Base-by-base conservation (phyloP, 176 grass and related monocot species). In the Saccharum officinarum region DNA sequence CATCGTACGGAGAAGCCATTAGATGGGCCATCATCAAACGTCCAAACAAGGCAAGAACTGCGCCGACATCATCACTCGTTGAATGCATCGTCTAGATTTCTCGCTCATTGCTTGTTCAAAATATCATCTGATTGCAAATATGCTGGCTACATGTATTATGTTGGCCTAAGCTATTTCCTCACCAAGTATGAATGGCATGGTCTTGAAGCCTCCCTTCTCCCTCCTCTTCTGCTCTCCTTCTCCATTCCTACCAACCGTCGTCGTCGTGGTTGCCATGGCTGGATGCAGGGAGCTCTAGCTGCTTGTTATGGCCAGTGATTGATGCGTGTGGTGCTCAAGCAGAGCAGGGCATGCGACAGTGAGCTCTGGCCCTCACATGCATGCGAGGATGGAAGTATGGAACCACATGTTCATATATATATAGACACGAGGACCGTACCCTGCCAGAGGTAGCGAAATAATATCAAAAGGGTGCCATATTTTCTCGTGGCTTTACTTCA, bases 131-230 rank as follows among this genome's bases (percentile, higher is more conserved):
- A 8, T 5, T 4, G 1, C 23, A 46, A 28, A 73, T 73, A 23
- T 60, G 20, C 7, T n/a, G 55, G 70, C 25, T 46, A 28, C n/a
- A 72, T 16, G 17, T 7, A 14, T 70, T 18, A 54, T 72, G 40
- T 8, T 13, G 20, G 26, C n/a, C 22, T 73, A 34, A 61, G 55
- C 55, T 59, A 54, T 0, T 1, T 49, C 1, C 84, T 88, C 78
- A 95, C 93, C 93, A 31, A 95, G 86, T 82, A 95, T 92, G 85
- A 92, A 89, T 10, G 93, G 93, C 91, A 95, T 92, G 73, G 93
- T 95, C 86, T 54, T 89, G 83, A 92, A 86, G 71, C 93, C 93
- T 66, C 93, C 90, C 36, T 87, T 69, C 69, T 87, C 84, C 74
- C n/a, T 86, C 86, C 75, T 73, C 82, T 50, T 74, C 16, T 78